Percentiles rank a stretch among this genome's conserved stretches.
Evolutionary conservation across 192 early-diverging fungal species (phyloP).

Genomic region (Entomortierella parvispora): DNA sequence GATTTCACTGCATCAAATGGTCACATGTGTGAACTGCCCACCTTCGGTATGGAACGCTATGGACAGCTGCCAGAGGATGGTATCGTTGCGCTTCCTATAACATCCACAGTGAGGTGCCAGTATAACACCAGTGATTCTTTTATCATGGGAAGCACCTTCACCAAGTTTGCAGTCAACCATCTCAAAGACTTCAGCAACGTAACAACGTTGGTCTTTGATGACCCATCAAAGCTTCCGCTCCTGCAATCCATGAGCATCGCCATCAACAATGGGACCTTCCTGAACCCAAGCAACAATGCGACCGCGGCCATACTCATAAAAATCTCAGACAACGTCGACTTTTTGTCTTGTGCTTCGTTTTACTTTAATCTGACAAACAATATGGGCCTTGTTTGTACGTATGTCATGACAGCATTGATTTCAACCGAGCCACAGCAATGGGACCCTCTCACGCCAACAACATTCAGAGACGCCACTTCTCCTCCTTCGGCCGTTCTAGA

Average conservation of each 20-base stretch:
- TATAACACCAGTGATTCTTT: not conserved
- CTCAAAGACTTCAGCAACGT: constrained; percentile 7
- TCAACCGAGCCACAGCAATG: constrained; percentile 1
- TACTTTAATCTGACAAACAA: not conserved
- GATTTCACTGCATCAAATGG: too few relatives aligned
- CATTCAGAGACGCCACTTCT: not conserved
- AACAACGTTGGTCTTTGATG: constrained; percentile 5
- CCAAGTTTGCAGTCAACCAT: constrained; percentile 9
- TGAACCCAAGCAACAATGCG: not conserved
- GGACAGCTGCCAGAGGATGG: constrained; percentile 7
- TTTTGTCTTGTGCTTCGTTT: not conserved
- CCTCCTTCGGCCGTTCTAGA: too few relatives aligned
- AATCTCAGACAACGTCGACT: not conserved
- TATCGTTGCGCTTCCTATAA: not conserved
- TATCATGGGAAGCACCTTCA: not conserved
- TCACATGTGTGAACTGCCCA: too few relatives aligned
- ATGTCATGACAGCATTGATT: not conserved
- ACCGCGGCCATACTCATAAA: not conserved
- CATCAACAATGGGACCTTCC: constrained; percentile 4
- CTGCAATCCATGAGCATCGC: not conserved
- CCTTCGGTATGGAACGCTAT: too few relatives aligned
- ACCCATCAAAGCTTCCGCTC: constrained; percentile 2
- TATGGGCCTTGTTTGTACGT: constrained; percentile 9
- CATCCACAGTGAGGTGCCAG: not conserved
- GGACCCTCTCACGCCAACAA: not conserved